Evolutionary conservation across 73 alveolate genomes (phyloP), one percentile per base, ranked within the genome.

Genomic region (Paramecium octaurelia): DNA sequence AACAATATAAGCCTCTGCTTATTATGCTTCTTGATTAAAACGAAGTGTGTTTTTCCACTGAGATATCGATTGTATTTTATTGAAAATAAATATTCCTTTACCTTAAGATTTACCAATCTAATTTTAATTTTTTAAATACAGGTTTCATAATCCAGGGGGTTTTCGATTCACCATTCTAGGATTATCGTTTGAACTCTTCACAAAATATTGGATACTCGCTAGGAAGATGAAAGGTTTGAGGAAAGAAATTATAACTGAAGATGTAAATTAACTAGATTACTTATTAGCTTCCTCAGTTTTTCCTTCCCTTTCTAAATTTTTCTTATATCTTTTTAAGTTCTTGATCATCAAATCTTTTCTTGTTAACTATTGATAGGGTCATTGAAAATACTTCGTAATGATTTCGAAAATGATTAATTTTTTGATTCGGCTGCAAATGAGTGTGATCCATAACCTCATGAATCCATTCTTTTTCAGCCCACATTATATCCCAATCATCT

Each of bases 111-210:
- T 98, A 16, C 98, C 99, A 27, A 95, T 94, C 95, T 92, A 85
- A 83, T 24, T 27, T n/a, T 24, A 23, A 6, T 21, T 31, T 14
- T 80, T 23, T 8, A 24, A 93, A 96, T 27, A 96, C 97, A 18
- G 99, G 99, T 92, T 99, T 99, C 99, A 99, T 99, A 57, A 99
- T 99, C 99, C 99, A 99, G 54, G 98, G 98, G 7, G 99, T 68
- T 23, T 99, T 99, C 1, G 96, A 95, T 76, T 94, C 95, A 6
- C 92, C 71, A 44, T 27, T 35, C 6, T 86, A 44, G 20, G 85
- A 48, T 14, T 95, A 86, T 86, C 96, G 98, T 95, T 98, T 98
- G 97, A 98, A 99, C 95, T 99, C 99, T 93, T 99, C 99, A 60
- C 97, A 99, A 96, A 99, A 99, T 93, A 99, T 94, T 29, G 99